Evolutionary conservation across 1,139 yeast species (phyloP).

Genomic region (Candida tetrigidarum): DNA sequence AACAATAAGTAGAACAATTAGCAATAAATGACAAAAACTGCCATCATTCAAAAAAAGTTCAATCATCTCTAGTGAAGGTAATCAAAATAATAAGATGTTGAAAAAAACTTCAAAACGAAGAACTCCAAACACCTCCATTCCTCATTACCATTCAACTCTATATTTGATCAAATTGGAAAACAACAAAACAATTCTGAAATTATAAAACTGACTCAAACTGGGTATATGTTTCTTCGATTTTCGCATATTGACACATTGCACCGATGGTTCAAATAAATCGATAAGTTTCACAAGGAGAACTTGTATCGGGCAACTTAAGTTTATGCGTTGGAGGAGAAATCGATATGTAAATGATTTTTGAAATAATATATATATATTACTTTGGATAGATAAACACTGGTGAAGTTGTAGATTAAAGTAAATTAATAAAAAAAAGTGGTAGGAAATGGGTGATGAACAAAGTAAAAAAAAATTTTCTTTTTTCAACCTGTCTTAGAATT

Average conservation of each 20-base stretch:
- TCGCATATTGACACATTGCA: constrained; percentile 58
- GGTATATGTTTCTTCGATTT: constrained; percentile 22
- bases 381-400: too few relatives aligned
- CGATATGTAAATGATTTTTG: background rate
- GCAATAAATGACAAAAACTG: constrained; percentile 9
- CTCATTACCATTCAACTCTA: background rate
- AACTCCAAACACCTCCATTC: too few relatives aligned
- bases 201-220: constrained; percentile 2
- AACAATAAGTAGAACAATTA: background rate
- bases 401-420: too few relatives aligned
- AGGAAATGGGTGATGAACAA: background rate
- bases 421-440: too few relatives aligned
- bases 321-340: constrained; percentile 35
- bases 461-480: background rate
- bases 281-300: constrained; percentile 19
- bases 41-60: background rate
- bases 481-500: too few relatives aligned
- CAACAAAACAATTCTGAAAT: too few relatives aligned
- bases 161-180: background rate
- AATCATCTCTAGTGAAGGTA: background rate
- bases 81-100: background rate
- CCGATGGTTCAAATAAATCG: constrained; percentile 38
- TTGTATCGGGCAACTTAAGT: constrained; percentile 51
- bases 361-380: background rate
- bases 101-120: constrained; percentile 7